Conservation (phyloP, 345 rosid species). For the Eucalyptus tenuipes region DNA sequence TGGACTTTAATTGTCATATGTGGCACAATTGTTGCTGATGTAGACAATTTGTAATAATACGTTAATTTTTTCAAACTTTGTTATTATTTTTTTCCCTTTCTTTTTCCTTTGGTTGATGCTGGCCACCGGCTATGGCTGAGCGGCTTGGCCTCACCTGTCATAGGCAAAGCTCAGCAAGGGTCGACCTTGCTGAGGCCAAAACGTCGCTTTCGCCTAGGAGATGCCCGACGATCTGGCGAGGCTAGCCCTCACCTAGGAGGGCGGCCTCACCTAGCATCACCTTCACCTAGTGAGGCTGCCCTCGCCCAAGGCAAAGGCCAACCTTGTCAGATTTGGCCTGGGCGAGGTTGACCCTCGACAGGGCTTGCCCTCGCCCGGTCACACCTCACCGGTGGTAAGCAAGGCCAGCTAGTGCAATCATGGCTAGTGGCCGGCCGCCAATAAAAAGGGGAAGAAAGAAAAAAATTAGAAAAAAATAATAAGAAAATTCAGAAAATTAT, state of each 20-base stretch:
- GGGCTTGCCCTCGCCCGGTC: background rate
- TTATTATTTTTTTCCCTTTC: background rate
- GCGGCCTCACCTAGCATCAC: too few species aligned
- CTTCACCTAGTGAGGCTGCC: background rate
- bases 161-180: background rate
- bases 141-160: background rate
- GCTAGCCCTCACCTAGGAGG: background rate
- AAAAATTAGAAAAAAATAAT: too few species aligned
- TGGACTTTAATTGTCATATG: fast-evolving
- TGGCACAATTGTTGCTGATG: fast-evolving
- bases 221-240: background rate
- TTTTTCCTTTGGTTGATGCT: background rate
- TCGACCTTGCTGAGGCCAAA: background rate
- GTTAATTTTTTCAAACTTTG: too few species aligned
- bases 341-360: fast-evolving
- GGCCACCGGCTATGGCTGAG: fast-evolving
- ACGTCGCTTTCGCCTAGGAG: background rate
- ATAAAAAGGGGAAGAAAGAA: too few species aligned
- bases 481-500: too few species aligned
- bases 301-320: too few species aligned
- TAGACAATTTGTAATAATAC: too few species aligned
- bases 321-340: background rate
- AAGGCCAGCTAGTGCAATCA: background rate
- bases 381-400: too few species aligned
- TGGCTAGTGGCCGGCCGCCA: fast-evolving